A percentile compares a stretch with the other conserved stretches of the same genome.
phyloP scores from a whole-genome alignment of 2,329 filamentous ascomycete species.

The Neopestalotiopsis rosae region DNA sequence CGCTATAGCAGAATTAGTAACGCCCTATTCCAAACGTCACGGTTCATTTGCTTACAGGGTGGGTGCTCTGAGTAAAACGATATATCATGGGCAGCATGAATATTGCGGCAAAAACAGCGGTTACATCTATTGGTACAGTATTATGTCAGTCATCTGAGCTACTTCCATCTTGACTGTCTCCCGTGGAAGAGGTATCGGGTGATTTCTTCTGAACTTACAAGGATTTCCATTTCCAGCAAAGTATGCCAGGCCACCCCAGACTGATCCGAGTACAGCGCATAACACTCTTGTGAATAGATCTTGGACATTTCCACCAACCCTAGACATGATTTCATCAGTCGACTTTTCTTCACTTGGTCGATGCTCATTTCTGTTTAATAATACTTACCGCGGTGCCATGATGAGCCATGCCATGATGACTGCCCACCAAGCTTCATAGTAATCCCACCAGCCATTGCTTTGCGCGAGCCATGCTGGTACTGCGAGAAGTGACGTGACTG shows the following conservation, averaged over 20 bases:
- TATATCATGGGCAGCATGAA: slow-evolving; percentile 67
- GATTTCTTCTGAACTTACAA: slow-evolving; percentile 27
- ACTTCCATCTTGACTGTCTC: not conserved
- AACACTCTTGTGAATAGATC: slow-evolving; percentile 59
- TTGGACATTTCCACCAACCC: slow-evolving; percentile 62
- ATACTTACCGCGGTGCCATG: slow-evolving; percentile 51
- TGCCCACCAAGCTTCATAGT: slow-evolving; percentile 63
- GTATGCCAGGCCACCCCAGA: slow-evolving; percentile 60
- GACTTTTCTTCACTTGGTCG: not conserved
- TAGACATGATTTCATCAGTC: slow-evolving; percentile 18
- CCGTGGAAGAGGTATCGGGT: not conserved
- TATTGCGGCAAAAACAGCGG: slow-evolving; percentile 58
- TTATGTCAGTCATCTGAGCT: not conserved
- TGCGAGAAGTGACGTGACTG: slow-evolving; percentile 56
- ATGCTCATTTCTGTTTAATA: not conserved
- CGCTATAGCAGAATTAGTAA: slow-evolving; percentile 38
- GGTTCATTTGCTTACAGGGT: slow-evolving; percentile 46
- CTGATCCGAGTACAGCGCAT: slow-evolving; percentile 55
- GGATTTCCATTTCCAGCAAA: slow-evolving; percentile 57
- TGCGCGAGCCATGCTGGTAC: slow-evolving; percentile 57
- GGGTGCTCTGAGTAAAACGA: slow-evolving; percentile 58
- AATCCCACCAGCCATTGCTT: slow-evolving; percentile 58
- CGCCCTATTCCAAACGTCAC: not conserved
- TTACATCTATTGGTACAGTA: slow-evolving; percentile 41
- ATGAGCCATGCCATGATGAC: slow-evolving; percentile 63